A percentile compares a stretch with the other conserved stretches of the same genome.
Evolutionary conservation across 257 asterid genomes (phyloP).

Genomic region (Scutellaria baicalensis): DNA sequence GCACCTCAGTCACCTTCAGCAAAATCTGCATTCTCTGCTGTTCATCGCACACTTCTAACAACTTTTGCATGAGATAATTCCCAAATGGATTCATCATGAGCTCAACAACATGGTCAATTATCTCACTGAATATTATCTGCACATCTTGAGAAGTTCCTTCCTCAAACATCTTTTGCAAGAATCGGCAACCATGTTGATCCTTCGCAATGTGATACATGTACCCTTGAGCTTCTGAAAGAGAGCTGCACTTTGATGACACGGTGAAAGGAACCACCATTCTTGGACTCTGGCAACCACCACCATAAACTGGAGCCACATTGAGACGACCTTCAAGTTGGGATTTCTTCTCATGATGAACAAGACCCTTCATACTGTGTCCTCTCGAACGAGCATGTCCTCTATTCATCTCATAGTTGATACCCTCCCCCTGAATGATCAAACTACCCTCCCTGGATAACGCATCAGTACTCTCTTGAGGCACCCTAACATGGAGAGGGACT

Average conservation of each 20-base stretch:
- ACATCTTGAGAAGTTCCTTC: conserved; percentile 66
- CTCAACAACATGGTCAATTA: conserved; percentile 60
- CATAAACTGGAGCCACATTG: no score
- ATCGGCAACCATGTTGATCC: conserved; percentile 90
- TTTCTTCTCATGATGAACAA: conserved; percentile 24
- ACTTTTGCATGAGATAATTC: conserved; percentile 86
- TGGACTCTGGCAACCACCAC: neutral
- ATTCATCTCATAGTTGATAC: conserved; percentile 25
- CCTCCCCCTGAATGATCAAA: conserved; percentile 44
- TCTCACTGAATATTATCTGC: conserved; percentile 60
- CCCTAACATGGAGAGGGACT: conserved; percentile 23
- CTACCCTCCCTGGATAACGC: conserved; percentile 36
- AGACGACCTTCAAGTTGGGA: neutral
- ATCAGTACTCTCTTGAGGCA: conserved; percentile 33
- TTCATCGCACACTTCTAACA: conserved; percentile 79
- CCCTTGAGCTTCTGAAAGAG: conserved; percentile 52
- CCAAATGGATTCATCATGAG: conserved; percentile 92
- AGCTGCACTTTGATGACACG: conserved; percentile 32
- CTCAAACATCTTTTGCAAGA: conserved; percentile 71
- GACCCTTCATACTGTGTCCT: conserved; percentile 16
- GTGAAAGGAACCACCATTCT: conserved; percentile 27
- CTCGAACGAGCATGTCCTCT: conserved; percentile 26
- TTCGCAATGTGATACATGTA: conserved; percentile 42
- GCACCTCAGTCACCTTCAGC: conserved; percentile 55
- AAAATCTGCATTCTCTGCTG: conserved; percentile 72